Percentiles rank a stretch among this genome's conserved stretches.
Conservation (phyloP, 768 basidiomycete species). For the Leucocoprinus birnbaumii region DNA sequence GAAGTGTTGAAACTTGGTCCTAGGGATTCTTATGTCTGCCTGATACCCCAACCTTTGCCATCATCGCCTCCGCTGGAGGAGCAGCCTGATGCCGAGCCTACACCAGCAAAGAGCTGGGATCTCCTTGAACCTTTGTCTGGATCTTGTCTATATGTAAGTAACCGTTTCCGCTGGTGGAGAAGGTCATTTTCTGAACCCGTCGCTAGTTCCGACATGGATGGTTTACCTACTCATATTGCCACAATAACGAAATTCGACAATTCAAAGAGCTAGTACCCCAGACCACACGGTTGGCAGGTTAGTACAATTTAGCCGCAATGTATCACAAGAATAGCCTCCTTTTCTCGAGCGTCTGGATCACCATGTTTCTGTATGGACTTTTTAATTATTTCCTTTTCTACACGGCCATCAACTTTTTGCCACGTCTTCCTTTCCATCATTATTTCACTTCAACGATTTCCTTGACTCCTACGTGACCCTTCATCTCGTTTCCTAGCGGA, state of each 20-base stretch:
- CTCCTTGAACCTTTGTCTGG: constrained; percentile 77
- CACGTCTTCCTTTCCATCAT: constrained; percentile 9
- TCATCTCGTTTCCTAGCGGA: constrained; percentile 14
- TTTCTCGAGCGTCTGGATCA: constrained; percentile 10
- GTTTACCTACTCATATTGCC: constrained; percentile 98
- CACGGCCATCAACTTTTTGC: constrained; percentile 20
- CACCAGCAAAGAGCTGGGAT: constrained; percentile 78
- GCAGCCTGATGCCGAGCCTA: constrained; percentile 54
- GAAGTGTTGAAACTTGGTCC: constrained; percentile 76
- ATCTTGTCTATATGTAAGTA: constrained; percentile 81
- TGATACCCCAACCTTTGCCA: constrained; percentile 63
- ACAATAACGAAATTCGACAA: constrained; percentile 92
- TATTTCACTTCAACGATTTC: constrained; percentile 9
- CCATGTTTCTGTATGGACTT: constrained; percentile 9
- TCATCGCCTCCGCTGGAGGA: constrained; percentile 40
- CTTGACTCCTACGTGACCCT: constrained; percentile 11
- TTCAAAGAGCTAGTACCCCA: constrained; percentile 80
- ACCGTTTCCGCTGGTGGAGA: constrained; percentile 20
- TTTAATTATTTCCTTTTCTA: constrained; percentile 18
- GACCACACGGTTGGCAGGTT: constrained; percentile 66
- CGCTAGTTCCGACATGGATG: constrained; percentile 79
- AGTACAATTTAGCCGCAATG: constrained; percentile 15
- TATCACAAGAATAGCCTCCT: constrained; percentile 6
- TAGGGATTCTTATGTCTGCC: constrained; percentile 69
- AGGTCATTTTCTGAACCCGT: constrained; percentile 28